Conservation (phyloP, 257 asterid genomes). For the Rauvolfia tetraphylla region DNA sequence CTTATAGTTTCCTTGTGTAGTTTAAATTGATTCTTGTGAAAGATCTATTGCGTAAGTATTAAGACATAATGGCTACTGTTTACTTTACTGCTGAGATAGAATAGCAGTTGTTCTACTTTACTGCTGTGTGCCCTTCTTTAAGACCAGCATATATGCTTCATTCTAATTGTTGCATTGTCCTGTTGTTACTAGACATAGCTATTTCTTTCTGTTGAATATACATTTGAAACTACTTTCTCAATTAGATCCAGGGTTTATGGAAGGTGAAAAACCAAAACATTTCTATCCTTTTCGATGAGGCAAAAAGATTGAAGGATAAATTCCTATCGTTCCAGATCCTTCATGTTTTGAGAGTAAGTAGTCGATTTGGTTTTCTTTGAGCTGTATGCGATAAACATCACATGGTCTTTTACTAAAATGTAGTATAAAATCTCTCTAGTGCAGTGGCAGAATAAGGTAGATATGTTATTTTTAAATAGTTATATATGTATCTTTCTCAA, state of each 20-base stretch:
- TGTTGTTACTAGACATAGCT: not conserved
- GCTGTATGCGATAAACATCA: not conserved
- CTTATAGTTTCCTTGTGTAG: not conserved
- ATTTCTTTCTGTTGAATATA: not conserved
- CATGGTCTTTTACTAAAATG: not conserved
- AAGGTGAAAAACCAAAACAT: constrained; percentile 83
- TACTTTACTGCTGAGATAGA: not conserved
- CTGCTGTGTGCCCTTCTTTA: not conserved
- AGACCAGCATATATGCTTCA: not conserved
- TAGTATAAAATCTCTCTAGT: not conserved
- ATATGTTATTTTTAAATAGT: not conserved
- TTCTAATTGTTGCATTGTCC: not conserved
- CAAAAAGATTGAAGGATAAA: constrained; percentile 70
- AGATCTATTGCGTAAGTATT: not conserved
- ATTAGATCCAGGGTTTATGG: constrained; percentile 86
- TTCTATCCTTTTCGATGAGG: constrained; percentile 57
- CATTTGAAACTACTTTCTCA: not conserved
- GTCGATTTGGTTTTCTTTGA: not conserved
- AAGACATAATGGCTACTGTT: not conserved
- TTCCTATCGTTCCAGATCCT: constrained; percentile 64
- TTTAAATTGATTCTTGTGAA: not conserved
- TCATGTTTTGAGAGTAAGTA: constrained; percentile 70
- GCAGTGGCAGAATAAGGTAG: not conserved
- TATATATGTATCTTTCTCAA: not conserved
- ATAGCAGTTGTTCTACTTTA: not conserved